phyloP scores from a whole-genome alignment of 371 early-diverging fungal genomes.

The Nosema muscidifuracis region DNA sequence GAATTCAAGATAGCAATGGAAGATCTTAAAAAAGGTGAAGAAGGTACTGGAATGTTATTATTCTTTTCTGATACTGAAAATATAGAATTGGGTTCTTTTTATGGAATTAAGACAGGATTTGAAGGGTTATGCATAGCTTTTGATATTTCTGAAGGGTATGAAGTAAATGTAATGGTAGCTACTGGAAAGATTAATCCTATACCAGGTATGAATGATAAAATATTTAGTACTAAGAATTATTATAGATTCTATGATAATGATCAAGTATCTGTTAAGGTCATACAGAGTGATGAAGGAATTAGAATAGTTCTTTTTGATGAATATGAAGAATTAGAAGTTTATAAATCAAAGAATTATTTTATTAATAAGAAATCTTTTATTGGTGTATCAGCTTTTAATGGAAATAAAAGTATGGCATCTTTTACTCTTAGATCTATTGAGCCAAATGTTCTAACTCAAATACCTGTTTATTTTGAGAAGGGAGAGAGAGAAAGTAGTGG shows the following conservation, averaged over 20 bases:
- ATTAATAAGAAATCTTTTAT: not conserved
- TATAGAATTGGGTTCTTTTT: not conserved
- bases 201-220: not conserved
- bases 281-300: not conserved
- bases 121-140: not conserved
- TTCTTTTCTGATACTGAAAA: not conserved
- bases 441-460: not conserved
- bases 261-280: not conserved
- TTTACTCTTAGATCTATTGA: not conserved
- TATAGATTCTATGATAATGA: not conserved
- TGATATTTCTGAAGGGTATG: not conserved
- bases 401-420: not conserved
- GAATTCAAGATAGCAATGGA: not conserved
- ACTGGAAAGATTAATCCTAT: no score
- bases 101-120: not conserved
- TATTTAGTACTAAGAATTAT: not conserved
- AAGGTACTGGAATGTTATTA: not conserved
- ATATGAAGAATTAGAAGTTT: not conserved
- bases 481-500: not conserved
- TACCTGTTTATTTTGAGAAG: not conserved
- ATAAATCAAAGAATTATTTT: not conserved
- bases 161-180: not conserved
- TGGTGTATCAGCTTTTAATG: not conserved
- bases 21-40: not conserved
- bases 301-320: not conserved